Base-by-base conservation (phyloP, 768 basidiomycete species). In the Paxillus involutus region DNA sequence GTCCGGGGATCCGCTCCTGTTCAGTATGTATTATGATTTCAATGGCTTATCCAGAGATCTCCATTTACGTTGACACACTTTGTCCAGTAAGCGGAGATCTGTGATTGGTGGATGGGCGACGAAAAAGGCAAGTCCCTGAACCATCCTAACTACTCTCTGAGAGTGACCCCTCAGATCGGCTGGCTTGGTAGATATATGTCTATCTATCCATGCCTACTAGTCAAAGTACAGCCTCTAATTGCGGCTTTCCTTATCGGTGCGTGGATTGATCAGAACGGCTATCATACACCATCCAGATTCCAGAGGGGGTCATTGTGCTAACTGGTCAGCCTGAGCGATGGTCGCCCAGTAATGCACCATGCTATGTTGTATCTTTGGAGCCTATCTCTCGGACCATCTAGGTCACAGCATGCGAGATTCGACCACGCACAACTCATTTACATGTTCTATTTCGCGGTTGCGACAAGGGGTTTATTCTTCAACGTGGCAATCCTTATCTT, bases 181-280 rank as follows among this genome's bases (percentile, higher is more conserved):
- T 35, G 11, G 12, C 35, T 35, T 35, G 12, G 35, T 35, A 35
- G 35, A 35, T 33, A 11, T 35, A 12, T 32, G 32, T 1, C 9
- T 10, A 32, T 10, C n/a, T n/a, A n/a, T n/a, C n/a, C n/a, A 35
- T 5, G 13, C 12, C 33, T 51, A 43, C 61, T 47, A 32, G 41
- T 51, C 55, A 51, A 48, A 56, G 52, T 45, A 51, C 59, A 43
- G 17, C 37, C 42, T 32, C 41, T 30, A 35, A 40, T 29, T 19
- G 3, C 32, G 16, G 17, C 30, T 48, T 62, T 24, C 61, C 57
- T 52, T 63, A 44, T 62, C 33, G 0, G 57, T 48, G 0, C 5
- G 35, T 30, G 29, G 19, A 48, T 37, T 59, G 58, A 59, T 63
- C 61, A 30, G 30, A 7, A 44, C 62, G 58, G 58, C 51, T 55